Evolutionary conservation across 768 basidiomycete genomes (phyloP).

Genomic region (Russula earlei): DNA sequence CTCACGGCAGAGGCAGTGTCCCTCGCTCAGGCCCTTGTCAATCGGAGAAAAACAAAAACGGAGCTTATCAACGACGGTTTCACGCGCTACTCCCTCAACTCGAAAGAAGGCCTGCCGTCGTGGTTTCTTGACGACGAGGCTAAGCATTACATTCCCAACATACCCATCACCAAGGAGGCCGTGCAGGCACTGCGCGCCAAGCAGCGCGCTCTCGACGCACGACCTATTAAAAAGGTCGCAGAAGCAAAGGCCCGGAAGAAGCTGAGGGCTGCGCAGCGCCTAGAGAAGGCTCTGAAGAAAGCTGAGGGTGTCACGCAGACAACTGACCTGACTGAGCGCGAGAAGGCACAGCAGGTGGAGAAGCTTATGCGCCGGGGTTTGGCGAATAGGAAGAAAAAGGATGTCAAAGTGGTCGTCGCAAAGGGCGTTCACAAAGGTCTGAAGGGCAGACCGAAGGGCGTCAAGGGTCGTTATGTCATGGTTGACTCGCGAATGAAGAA

Average conservation of each 20-base stretch:
- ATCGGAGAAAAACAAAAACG: conserved; percentile 81
- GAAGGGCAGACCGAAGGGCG: conserved; percentile 89
- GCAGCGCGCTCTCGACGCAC: conserved; percentile 88
- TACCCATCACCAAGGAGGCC: conserved; percentile 97
- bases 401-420: conserved; percentile 83
- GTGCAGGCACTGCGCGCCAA: conserved; percentile 75
- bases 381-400: conserved; percentile 63
- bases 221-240: conserved; percentile 98
- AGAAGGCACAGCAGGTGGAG: conserved; percentile 90
- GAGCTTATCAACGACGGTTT: conserved; percentile 92
- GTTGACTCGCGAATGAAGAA: conserved; percentile 91
- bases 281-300: conserved; percentile 93
- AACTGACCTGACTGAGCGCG: conserved; percentile 84
- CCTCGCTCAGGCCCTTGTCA: conserved; percentile 84
- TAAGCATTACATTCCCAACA: conserved; percentile 86
- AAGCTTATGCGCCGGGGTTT: conserved; percentile 81
- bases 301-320: conserved; percentile 88
- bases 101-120: conserved; percentile 82
- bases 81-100: conserved; percentile 83
- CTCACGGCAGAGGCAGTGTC: conserved; percentile 85
- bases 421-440: conserved; percentile 83
- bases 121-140: conserved; percentile 99
- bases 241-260: conserved; percentile 98
- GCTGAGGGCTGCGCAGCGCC: conserved; percentile 68
- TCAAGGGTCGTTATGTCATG: conserved; percentile 93